phyloP scores from a whole-genome alignment of 768 basidiomycete genomes.

The Suillus subaureus region DNA sequence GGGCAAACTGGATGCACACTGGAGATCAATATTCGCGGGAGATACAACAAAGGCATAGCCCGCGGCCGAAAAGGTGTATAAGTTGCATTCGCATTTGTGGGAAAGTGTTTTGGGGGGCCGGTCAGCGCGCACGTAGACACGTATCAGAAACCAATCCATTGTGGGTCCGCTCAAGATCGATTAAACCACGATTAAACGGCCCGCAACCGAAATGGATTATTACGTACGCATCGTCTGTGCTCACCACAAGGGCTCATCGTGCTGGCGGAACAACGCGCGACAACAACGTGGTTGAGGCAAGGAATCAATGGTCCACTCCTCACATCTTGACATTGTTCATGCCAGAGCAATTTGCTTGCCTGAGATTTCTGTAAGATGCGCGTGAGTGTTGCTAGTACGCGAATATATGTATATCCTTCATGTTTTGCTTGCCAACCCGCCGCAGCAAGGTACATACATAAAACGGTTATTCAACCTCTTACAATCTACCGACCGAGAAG shows the following conservation, averaged over 20 bases:
- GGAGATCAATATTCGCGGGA: slow-evolving; percentile 40
- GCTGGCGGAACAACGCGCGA: slow-evolving; percentile 34
- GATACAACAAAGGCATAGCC: slow-evolving; percentile 35
- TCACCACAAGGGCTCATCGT: slow-evolving; percentile 33
- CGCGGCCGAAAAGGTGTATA: slow-evolving; percentile 34
- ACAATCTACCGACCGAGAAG: slow-evolving; percentile 20
- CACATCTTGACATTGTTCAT: slow-evolving; percentile 34
- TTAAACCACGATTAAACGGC: slow-evolving; percentile 36
- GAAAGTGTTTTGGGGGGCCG: slow-evolving; percentile 30
- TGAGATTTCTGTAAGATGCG: slow-evolving; percentile 30
- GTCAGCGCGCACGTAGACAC: slow-evolving; percentile 29
- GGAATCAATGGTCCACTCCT: slow-evolving; percentile 36
- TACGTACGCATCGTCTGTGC: slow-evolving; percentile 33
- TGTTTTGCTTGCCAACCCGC: slow-evolving; percentile 24
- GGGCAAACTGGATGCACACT: slow-evolving; percentile 24
- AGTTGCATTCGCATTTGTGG: slow-evolving; percentile 29
- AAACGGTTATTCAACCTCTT: slow-evolving; percentile 25
- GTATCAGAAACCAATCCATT: slow-evolving; percentile 26
- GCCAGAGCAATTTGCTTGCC: slow-evolving; percentile 24
- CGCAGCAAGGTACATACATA: slow-evolving; percentile 28
- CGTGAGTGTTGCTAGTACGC: slow-evolving; percentile 14
- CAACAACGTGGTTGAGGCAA: slow-evolving; percentile 29
- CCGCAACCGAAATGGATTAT: slow-evolving; percentile 38
- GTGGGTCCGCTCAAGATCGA: slow-evolving; percentile 42
- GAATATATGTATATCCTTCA: slow-evolving; percentile 24